Conservation (phyloP, 1,139 yeast species). For the Pichia sp. region DNA sequence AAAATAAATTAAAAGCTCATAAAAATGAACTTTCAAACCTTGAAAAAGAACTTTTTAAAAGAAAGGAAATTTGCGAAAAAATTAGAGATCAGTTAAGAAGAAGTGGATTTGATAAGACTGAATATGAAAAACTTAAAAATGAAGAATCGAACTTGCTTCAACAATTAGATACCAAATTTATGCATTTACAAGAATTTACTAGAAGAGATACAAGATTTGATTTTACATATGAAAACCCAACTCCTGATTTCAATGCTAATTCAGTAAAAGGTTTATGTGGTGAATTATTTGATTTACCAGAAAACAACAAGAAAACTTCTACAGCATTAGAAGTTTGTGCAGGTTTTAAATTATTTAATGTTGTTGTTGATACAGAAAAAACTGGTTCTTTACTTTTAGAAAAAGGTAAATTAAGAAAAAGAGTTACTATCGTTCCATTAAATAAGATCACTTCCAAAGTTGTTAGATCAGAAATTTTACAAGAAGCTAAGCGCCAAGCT, state of each 20-base stretch:
- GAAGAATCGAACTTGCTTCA: constrained; percentile 30
- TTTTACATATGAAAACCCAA: constrained; percentile 65
- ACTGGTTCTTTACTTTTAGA: constrained; percentile 81
- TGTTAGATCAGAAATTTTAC: constrained; percentile 38
- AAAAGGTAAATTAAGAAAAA: constrained; percentile 66
- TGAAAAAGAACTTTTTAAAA: constrained; percentile 38
- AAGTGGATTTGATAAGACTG: constrained; percentile 56
- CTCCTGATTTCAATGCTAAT: constrained; percentile 49
- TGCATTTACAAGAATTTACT: constrained; percentile 51
- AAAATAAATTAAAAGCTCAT: constrained; percentile 46
- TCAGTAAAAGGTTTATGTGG: constrained; percentile 88
- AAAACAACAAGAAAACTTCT: constrained; percentile 55
- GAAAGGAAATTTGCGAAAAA: constrained; percentile 35
- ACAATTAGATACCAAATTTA: constrained; percentile 37
- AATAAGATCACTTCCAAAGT: constrained; percentile 69
- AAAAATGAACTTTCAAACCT: constrained; percentile 53
- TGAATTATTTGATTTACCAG: constrained; percentile 64
- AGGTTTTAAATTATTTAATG: constrained; percentile 84
- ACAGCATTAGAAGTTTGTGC: constrained; percentile 92
- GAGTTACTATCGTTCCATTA: constrained; percentile 89
- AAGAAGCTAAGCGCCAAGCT: constrained; percentile 60
- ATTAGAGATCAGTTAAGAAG: constrained; percentile 39
- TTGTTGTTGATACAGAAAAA: constrained; percentile 82
- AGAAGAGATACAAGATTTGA: constrained; percentile 70
- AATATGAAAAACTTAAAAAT: constrained; percentile 40